Base-by-base conservation (phyloP, 441 rosid genomes). In the Viola pubescens region DNA sequence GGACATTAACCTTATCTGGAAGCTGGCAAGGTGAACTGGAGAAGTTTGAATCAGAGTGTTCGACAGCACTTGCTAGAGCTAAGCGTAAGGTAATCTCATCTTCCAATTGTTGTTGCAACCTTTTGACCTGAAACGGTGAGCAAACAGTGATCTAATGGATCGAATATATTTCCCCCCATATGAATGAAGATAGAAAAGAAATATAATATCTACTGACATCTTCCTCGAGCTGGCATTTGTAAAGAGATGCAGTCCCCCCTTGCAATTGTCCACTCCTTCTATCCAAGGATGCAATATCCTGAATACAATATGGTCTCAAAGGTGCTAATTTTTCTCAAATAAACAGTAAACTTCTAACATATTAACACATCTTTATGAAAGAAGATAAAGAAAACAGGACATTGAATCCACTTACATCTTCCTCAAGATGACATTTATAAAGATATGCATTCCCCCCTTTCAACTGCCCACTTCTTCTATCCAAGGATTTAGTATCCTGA, bases 221-320 rank as follows among this genome's bases (percentile, higher is more conserved):
- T 84, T 89, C 79, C 74, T 87, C 91, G 47, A 89, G 97, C 78
- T 82, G 81, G 77, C 65, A 46, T 58, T 73, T 86, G 73, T 89
- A 83, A 74, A 72, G 59, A 52, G 79, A 58, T 50, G 61, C 67
- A 61, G 74, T 70, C 56, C 60, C 76, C 48, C 65, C 80, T 69
- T 78, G 80, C 80, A 75, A 65, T 55, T 58, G 72, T 60, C 70
- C 75, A 60, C 67, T 77, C 48, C 45, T 73, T 69, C 73, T 73
- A 13, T 75, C 75, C 60, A 44, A 69, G 52, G 64, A 51, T 66
- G 74, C 73, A 67, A 65, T 59, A 48, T 78, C 85, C 86, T 82
- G 78, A 59, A 60, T 4, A 68, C 45, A 59, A 37, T n/a, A 34
- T 53, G 56, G 50, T 67, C 54, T 62, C 58, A 58, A 12, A 61